phyloP scores from a whole-genome alignment of 805 yeast genomes.

The Debaryomyces castellii region DNA sequence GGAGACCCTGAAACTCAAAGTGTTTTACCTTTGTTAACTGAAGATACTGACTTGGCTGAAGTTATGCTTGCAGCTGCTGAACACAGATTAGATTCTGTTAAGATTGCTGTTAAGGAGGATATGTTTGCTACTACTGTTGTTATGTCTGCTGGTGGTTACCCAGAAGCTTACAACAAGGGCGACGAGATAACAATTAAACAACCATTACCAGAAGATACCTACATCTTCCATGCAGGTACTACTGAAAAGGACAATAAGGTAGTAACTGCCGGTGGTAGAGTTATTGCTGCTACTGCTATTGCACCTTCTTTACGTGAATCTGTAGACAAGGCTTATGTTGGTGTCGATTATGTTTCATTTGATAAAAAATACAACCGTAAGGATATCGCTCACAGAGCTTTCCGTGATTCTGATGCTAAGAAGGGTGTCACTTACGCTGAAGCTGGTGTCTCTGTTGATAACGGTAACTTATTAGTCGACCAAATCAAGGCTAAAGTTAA shows the following conservation, averaged over 20 bases:
- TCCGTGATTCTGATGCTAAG: slow-evolving; percentile 49
- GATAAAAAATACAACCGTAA: slow-evolving; percentile 77
- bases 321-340: slow-evolving; percentile 81
- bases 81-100: slow-evolving; percentile 85
- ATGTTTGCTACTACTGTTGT: slow-evolving; percentile 89
- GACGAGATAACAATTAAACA: slow-evolving; percentile 67
- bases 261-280: slow-evolving; percentile 94
- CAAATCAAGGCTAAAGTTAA: slow-evolving; percentile 87
- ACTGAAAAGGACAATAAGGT: slow-evolving; percentile 52
- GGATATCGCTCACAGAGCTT: slow-evolving; percentile 96
- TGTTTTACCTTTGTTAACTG: slow-evolving; percentile 79
- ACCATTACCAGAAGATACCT: slow-evolving; percentile 55
- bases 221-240: slow-evolving; percentile 98
- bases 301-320: slow-evolving; percentile 76
- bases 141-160: slow-evolving; percentile 96
- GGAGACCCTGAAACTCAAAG: slow-evolving; percentile 99
- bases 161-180: slow-evolving; percentile 82
- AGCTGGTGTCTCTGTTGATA: slow-evolving; percentile 97
- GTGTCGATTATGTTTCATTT: slow-evolving; percentile 76
- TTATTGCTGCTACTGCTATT: slow-evolving; percentile 88
- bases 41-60: slow-evolving; percentile 89
- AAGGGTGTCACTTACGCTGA: slow-evolving; percentile 79
- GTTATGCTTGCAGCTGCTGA: slow-evolving; percentile 92
- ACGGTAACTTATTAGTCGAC: slow-evolving; percentile 88
- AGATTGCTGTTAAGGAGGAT: slow-evolving; percentile 49